Evolutionary conservation across 805 yeast genomes (phyloP).

Genomic region (Saccharomycopsis oosterbeekiorum): DNA sequence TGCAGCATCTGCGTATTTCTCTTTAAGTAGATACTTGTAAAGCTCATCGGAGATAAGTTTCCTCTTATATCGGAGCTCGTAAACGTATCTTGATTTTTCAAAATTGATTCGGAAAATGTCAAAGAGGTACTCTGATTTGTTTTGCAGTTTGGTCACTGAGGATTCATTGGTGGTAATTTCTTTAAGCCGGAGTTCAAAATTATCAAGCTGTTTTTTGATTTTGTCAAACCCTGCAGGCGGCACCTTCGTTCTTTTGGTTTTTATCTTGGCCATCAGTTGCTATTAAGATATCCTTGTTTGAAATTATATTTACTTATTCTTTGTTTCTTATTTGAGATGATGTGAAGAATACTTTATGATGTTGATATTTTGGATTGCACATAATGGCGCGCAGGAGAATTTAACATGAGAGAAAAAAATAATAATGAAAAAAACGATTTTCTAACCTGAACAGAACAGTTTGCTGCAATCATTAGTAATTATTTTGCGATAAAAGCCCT

Average conservation of each 20-base stretch:
- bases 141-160: slow-evolving; percentile 14
- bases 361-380: background rate
- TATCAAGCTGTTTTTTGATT: slow-evolving; percentile 54
- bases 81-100: slow-evolving; percentile 67
- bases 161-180: slow-evolving; percentile 32
- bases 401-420: background rate
- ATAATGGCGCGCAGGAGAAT: background rate
- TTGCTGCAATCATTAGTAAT: too few relatives aligned
- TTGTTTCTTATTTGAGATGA: too few relatives aligned
- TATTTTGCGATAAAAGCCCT: too few relatives aligned
- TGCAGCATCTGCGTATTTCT: slow-evolving; percentile 55
- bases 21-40: slow-evolving; percentile 63
- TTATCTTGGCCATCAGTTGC: slow-evolving; percentile 36
- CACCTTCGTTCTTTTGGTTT: slow-evolving; percentile 32
- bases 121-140: slow-evolving; percentile 57
- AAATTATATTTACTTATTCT: too few relatives aligned
- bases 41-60: slow-evolving; percentile 56
- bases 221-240: slow-evolving; percentile 72
- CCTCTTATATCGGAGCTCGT: slow-evolving; percentile 60
- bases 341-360: too few relatives aligned
- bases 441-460: too few relatives aligned
- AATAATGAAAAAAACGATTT: background rate
- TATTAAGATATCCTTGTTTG: background rate
- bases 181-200: slow-evolving; percentile 49
- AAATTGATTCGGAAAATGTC: slow-evolving; percentile 61